Conservation (phyloP, 768 basidiomycete genomes). For the Pleurotus tuoliensis region DNA sequence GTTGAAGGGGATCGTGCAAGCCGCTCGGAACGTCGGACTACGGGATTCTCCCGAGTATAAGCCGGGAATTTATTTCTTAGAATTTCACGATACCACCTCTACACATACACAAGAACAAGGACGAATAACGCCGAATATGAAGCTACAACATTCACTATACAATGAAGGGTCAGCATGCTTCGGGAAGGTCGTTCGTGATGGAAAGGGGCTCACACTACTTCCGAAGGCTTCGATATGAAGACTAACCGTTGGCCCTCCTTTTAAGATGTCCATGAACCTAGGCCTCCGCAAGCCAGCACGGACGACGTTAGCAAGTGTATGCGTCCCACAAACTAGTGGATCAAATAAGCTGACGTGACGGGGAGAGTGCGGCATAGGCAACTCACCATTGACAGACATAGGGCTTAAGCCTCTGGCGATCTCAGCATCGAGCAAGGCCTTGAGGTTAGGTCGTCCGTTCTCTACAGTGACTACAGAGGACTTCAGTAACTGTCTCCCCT, state of each 20-base stretch:
- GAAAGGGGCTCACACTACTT: background rate
- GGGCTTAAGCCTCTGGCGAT: conserved; percentile 24
- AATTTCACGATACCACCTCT: too few species aligned
- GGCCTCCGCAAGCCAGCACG: conserved; percentile 29
- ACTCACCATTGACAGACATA: conserved; percentile 39
- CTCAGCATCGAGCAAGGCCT: conserved; percentile 31
- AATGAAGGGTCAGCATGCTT: too few species aligned
- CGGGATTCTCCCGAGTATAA: too few species aligned
- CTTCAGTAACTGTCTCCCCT: conserved; percentile 16
- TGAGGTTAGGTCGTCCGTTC: conserved; percentile 41
- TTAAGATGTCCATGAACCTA: conserved; percentile 23
- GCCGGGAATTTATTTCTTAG: too few species aligned
- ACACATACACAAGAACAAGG: too few species aligned
- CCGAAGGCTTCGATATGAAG: conserved; percentile 35
- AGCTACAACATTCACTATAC: too few species aligned
- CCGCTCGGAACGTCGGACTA: too few species aligned
- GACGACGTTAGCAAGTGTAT: conserved; percentile 28
- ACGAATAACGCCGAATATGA: too few species aligned
- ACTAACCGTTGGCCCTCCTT: conserved; percentile 30
- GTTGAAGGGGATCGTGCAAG: too few species aligned
- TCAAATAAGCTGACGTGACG: background rate
- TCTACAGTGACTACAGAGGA: conserved; percentile 22
- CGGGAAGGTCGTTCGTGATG: background rate
- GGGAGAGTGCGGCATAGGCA: background rate
- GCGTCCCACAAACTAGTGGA: conserved; percentile 36